These are phyloP conservation scores for Taiwanofungus camphoratus DNA, from an alignment of 1,284 basidiomycete genomes.

Conservation along the genomic window DNA sequence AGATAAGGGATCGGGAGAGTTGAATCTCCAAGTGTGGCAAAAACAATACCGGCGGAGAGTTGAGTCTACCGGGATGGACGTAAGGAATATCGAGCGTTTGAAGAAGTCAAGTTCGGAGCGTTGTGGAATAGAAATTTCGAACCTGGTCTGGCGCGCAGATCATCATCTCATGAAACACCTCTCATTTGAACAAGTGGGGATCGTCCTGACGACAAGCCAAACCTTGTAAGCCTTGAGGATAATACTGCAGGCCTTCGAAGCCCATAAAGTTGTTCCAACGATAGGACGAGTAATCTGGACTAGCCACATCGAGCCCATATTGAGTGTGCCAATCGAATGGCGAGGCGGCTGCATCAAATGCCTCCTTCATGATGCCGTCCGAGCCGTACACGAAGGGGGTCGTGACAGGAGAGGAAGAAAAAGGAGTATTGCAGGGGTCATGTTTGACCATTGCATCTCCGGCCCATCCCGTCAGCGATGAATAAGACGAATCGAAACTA, in stretches of 20 bases:
- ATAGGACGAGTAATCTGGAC: slow-evolving; percentile 1
- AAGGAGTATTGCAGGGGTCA: slow-evolving; percentile 10
- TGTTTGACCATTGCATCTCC: slow-evolving; percentile 19
- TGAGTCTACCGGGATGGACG: neutral
- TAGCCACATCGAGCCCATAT: slow-evolving; percentile 8
- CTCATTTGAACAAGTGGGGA: slow-evolving; percentile 16
- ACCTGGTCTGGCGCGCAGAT: neutral
- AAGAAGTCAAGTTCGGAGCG: neutral
- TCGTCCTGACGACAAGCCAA: slow-evolving; percentile 20
- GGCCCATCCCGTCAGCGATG: slow-evolving; percentile 28
- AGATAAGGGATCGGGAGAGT: slow-evolving; percentile 3
- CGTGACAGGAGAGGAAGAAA: neutral
- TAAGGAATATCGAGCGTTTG: neutral
- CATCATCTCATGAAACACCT: neutral
- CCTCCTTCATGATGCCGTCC: slow-evolving; percentile 23
- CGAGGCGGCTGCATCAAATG: slow-evolving; percentile 23
- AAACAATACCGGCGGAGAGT: slow-evolving; percentile 5
- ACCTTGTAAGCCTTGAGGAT: slow-evolving; percentile 11
- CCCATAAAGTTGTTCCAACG: slow-evolving; percentile 5
- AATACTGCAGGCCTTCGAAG: slow-evolving; percentile 11
- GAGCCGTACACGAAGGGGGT: slow-evolving; percentile 16
- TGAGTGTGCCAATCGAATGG: slow-evolving; percentile 16
- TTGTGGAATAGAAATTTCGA: neutral
- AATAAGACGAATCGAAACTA: slow-evolving; percentile 23
- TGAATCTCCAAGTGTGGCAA: slow-evolving; percentile 5